These are phyloP conservation scores for Hamamelis virginiana DNA, from an alignment of 164 flowering plant species.

Conservation along the genomic window DNA sequence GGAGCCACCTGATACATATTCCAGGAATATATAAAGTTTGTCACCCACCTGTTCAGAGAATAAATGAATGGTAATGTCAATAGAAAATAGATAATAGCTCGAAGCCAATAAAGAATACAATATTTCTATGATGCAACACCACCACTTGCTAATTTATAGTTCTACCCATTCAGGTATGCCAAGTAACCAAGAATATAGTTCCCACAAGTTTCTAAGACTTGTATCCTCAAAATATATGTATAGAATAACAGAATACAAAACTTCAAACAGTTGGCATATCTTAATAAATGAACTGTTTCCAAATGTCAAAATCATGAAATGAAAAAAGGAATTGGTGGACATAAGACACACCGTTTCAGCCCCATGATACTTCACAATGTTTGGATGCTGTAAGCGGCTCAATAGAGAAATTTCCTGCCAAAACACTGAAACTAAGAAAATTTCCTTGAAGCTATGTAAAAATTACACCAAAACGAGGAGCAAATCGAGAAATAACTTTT, in stretches of 20 bases:
- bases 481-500: not conserved
- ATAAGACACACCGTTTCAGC: slow-evolving; percentile 66
- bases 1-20: slow-evolving; percentile 95
- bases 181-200: not conserved
- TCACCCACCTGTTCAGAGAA: slow-evolving; percentile 66
- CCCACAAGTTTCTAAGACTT: not conserved
- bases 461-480: not conserved
- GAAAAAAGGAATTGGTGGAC: not conserved
- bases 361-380: slow-evolving; percentile 92
- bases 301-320: not conserved
- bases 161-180: not conserved
- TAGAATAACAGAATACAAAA: not conserved
- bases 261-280: not conserved
- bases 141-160: not conserved
- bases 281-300: not conserved
- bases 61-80: not conserved
- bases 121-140: not conserved
- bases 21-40: slow-evolving; percentile 82
- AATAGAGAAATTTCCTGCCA: slow-evolving; percentile 76
- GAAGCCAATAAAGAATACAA: not conserved
- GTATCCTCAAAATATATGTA: not conserved
- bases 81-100: not conserved
- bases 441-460: not conserved
- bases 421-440: slow-evolving; percentile 2
- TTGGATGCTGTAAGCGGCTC: slow-evolving; percentile 84